Evolutionary conservation across 768 basidiomycete genomes (phyloP).

Genomic region (Mycena latifolia): DNA sequence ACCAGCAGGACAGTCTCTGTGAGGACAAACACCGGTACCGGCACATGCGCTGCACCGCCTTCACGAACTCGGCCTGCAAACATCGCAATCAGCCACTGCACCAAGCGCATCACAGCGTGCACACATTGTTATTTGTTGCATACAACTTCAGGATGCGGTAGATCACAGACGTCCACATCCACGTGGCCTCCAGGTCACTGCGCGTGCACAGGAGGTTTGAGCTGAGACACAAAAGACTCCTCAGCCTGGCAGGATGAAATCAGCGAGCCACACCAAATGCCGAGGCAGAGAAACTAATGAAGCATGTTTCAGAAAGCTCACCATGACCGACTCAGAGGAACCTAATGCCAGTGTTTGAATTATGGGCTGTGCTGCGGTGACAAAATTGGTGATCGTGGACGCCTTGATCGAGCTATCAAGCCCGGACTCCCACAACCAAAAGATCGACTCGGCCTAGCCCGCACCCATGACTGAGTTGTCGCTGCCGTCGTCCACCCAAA

Average conservation of each 20-base stretch:
- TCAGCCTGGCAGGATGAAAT: conserved; percentile 48
- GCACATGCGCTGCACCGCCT: conserved; percentile 63
- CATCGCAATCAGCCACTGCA: not conserved
- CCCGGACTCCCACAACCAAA: conserved; percentile 73
- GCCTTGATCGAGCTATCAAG: conserved; percentile 76
- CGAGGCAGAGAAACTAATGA: conserved; percentile 52
- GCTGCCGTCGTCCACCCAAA: conserved; percentile 59
- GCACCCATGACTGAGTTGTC: conserved; percentile 51
- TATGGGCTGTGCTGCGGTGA: conserved; percentile 56
- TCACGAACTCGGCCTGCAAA: conserved; percentile 56
- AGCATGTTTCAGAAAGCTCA: conserved; percentile 56
- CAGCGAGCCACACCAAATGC: not conserved
- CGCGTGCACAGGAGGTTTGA: conserved; percentile 72
- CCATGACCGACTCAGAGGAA: conserved; percentile 35
- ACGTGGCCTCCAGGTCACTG: conserved; percentile 70
- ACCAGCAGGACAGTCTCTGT: conserved; percentile 82
- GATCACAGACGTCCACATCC: conserved; percentile 76
- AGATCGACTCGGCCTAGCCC: conserved; percentile 59
- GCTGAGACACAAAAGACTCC: conserved; percentile 62
- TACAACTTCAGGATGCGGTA: conserved; percentile 72
- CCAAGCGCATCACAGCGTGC: conserved; percentile 28
- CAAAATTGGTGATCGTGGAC: conserved; percentile 64
- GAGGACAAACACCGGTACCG: conserved; percentile 73
- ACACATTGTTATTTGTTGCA: conserved; percentile 61
- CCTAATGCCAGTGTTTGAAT: conserved; percentile 56